Conservation (phyloP, 1,139 yeast genomes). For the Suhomyces terraborum region DNA sequence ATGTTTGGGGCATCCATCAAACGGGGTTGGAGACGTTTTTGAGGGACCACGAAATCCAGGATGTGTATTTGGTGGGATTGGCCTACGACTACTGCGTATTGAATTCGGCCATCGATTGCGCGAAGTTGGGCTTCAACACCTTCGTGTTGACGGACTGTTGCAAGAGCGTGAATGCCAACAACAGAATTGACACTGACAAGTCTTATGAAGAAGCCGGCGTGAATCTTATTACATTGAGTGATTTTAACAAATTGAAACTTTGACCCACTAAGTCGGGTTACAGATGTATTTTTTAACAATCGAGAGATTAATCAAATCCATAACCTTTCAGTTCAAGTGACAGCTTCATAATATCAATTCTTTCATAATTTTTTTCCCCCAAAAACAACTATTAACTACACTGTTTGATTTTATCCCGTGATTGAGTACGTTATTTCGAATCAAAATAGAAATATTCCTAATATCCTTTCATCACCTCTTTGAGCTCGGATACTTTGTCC, state of each 20-base stretch:
- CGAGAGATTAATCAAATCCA: background rate
- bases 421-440: no score
- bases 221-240: conserved; percentile 15
- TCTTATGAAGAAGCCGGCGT: conserved; percentile 34
- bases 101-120: conserved; percentile 72
- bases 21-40: conserved; percentile 64
- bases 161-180: conserved; percentile 39
- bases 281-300: background rate
- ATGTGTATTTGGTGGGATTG: conserved; percentile 75
- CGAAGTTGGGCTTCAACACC: conserved; percentile 61
- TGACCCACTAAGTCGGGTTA: background rate
- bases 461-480: no score
- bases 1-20: conserved; percentile 69
- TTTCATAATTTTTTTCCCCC: no score
- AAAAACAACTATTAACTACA: no score
- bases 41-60: conserved; percentile 45
- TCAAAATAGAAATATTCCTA: no score
- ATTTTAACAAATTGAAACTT: background rate
- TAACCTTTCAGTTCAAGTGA: no score
- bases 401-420: no score
- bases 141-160: conserved; percentile 57
- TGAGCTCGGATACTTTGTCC: no score
- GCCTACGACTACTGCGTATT: conserved; percentile 87
- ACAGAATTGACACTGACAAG: conserved; percentile 29
- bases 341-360: no score